Evolutionary conservation across 2,329 filamentous ascomycete species (phyloP).

Genomic region (Sphaceloma murrayae): DNA sequence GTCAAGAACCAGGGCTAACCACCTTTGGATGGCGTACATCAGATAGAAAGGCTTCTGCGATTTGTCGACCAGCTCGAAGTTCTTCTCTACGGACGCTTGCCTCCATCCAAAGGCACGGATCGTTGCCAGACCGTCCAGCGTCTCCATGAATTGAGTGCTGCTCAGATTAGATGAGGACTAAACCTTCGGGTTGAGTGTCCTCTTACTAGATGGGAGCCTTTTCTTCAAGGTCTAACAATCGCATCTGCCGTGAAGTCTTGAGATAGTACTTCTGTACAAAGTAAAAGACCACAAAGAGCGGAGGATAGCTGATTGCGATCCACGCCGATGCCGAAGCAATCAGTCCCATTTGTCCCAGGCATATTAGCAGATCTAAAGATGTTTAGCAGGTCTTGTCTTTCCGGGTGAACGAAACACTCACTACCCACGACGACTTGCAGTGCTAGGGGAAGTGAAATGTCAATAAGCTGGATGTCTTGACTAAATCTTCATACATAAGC

Average conservation of each 20-base stretch:
- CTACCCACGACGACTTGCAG: conserved; percentile 9
- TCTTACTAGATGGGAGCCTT: conserved; percentile 38
- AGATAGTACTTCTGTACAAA: conserved; percentile 40
- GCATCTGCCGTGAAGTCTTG: conserved; percentile 39
- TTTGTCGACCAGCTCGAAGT: conserved; percentile 31
- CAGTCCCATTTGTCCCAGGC: conserved; percentile 21
- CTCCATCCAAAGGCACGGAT: conserved; percentile 46
- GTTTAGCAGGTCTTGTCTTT: neutral
- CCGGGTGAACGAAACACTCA: neutral
- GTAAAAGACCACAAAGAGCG: conserved; percentile 29
- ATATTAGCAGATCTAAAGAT: conserved; percentile 14
- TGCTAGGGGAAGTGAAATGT: conserved; percentile 32
- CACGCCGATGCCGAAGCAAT: conserved; percentile 35
- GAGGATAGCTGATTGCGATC: conserved; percentile 33
- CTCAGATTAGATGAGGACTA: conserved; percentile 27
- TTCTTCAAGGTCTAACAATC: conserved; percentile 45
- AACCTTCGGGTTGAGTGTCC: conserved; percentile 29
- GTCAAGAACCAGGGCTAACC: conserved; percentile 36
- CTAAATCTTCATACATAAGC: no score
- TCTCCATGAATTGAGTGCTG: conserved; percentile 14
- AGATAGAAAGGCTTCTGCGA: conserved; percentile 39
- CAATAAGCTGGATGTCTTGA: conserved; percentile 39
- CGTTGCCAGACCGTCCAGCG: conserved; percentile 39
- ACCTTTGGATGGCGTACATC: conserved; percentile 37
- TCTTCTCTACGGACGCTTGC: conserved; percentile 31